Base-by-base conservation (phyloP, 2,329 filamentous ascomycete species). In the Ilyonectria sp. region DNA sequence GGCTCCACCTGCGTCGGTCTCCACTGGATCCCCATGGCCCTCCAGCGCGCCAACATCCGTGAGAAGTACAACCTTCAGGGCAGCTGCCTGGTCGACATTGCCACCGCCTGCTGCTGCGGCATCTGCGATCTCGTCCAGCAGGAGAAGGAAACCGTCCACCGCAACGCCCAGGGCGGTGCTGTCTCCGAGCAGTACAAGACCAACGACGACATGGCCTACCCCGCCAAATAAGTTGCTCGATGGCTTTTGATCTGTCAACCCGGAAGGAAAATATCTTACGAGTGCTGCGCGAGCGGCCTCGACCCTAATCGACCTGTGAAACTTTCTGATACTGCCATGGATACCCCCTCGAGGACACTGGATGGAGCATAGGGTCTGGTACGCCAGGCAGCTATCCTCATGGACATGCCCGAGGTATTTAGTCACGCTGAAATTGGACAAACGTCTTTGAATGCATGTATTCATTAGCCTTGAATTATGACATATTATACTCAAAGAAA, bases 1-100 rank as follows among this genome's bases (percentile, higher is more conserved):
- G 83, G 77, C 17, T 77, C 82, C 1, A 69, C 73, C 61, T 84
- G 81, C 73, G 74, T 82, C 67, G 81, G 80, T 46, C 78, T 83
- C 33, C 75, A 80, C 72, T 84, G 81, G 77, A 77, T 86, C 37
- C 83, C 82, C 31, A 76, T 83, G 65, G 75, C 82, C 15, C 80
- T 86, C 75, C 83, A 86, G 76, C 82, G 84, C 37, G 80, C 81
- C 70, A 79, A 82, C 67, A 76, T 86, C 60, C 82, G 85, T 44
- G 75, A 78, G 57, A 85, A 83, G 75, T 82, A 85, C 74, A 79
- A 84, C 72, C 80, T 86, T 17, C 71, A 82, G 73, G 84, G 84
- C 26, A 82, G 74, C 74, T 85, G 82, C 68, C 68, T 83, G 2
- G 75, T 78, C 37, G 84, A 86, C 58, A 72, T 86, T 35, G 79